Evolutionary conservation across 176 grass and related monocot genomes (phyloP).

Genomic region (Calamus simplicifolius): DNA sequence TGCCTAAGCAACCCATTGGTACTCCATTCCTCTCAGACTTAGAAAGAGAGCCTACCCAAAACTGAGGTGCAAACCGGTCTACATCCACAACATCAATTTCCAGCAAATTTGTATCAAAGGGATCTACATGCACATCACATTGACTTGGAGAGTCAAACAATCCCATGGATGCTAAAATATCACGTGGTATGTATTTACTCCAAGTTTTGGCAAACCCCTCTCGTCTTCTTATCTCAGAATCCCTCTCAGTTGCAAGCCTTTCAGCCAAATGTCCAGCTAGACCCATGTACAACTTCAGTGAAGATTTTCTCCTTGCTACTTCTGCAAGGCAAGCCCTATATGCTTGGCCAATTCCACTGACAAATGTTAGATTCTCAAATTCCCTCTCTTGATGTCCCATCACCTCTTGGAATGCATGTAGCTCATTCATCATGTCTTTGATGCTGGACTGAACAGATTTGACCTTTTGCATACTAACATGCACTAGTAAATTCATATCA

Average conservation of each 20-base stretch:
- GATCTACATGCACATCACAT: conserved; percentile 67
- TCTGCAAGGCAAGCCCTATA: conserved; percentile 90
- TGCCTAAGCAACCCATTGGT: conserved; percentile 29
- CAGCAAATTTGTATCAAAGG: conserved; percentile 75
- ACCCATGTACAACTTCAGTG: conserved; percentile 84
- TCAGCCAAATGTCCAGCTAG: conserved; percentile 80
- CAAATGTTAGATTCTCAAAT: conserved; percentile 68
- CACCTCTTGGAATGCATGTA: conserved; percentile 80
- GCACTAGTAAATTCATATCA: conserved; percentile 65
- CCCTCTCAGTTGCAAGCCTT: conserved; percentile 71
- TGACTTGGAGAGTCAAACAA: conserved; percentile 77
- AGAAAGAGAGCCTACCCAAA: conserved; percentile 42
- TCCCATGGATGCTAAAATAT: conserved; percentile 82
- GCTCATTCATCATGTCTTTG: conserved; percentile 82
- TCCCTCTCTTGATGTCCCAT: conserved; percentile 76
- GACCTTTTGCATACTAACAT: conserved; percentile 81
- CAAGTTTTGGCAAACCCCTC: conserved; percentile 73
- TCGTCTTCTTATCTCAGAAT: conserved; percentile 64
- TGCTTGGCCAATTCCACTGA: conserved; percentile 53
- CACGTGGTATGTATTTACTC: conserved; percentile 61
- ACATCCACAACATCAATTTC: conserved; percentile 76
- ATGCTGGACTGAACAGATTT: conserved; percentile 66
- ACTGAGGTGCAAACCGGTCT: conserved; percentile 59
- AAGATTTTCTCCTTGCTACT: conserved; percentile 67
- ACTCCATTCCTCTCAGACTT: conserved; percentile 45